phyloP scores from a whole-genome alignment of 73 alveolate genomes.

The Tetrahymena thermophila region DNA sequence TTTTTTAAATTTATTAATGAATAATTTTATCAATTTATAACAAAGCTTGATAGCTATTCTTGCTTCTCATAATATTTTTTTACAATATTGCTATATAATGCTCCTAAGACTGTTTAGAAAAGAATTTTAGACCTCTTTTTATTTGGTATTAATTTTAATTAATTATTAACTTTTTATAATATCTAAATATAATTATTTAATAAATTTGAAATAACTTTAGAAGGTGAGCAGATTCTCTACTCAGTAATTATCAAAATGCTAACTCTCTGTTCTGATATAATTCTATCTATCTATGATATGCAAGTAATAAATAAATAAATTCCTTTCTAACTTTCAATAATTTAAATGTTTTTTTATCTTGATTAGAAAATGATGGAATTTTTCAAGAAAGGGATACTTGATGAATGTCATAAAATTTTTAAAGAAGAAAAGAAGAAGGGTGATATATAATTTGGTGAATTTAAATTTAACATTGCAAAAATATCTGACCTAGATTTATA shows the following conservation, averaged over 20 bases:
- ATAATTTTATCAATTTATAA: neutral
- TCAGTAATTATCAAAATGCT: neutral
- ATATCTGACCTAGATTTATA: neutral
- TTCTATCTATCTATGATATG: neutral
- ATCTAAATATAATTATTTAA: too few species aligned
- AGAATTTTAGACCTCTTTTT: neutral
- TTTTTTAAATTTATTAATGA: too few species aligned
- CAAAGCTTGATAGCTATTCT: neutral
- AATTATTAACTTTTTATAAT: neutral
- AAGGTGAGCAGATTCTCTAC: neutral
- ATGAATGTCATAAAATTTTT: neutral
- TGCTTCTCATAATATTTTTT: neutral
- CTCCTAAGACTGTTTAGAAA: neutral
- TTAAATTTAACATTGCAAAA: neutral
- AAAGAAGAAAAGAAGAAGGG: neutral
- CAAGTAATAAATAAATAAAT: neutral
- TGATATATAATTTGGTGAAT: neutral
- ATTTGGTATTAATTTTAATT: neutral
- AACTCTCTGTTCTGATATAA: neutral
- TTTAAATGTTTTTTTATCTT: neutral
- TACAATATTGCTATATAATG: neutral
- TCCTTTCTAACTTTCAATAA: neutral
- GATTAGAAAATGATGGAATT: neutral
- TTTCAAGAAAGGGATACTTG: neutral
- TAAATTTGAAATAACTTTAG: neutral